These are phyloP conservation scores for Mycena rebaudengoi DNA, from an alignment of 768 basidiomycete genomes.

Conservation along the genomic window DNA sequence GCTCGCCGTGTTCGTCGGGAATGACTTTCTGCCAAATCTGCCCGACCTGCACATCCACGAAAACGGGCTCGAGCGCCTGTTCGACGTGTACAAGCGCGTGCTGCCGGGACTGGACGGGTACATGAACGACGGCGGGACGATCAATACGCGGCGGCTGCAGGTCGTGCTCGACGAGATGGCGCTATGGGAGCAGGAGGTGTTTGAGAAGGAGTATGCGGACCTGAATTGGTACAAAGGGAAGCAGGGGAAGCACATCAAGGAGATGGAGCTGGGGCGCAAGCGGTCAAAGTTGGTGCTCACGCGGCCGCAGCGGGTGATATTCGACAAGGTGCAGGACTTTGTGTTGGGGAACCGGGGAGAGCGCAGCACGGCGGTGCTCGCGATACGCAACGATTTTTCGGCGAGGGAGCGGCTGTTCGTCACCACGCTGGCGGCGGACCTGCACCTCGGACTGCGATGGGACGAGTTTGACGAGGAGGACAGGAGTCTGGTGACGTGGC, in stretches of 20 bases:
- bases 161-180: conserved; percentile 89
- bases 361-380: conserved; percentile 54
- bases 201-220: conserved; percentile 92
- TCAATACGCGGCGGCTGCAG: conserved; percentile 84
- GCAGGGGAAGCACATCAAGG: conserved; percentile 75
- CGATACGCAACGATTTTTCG: conserved; percentile 81
- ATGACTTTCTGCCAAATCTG: conserved; percentile 96
- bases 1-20: conserved; percentile 96
- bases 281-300: conserved; percentile 79
- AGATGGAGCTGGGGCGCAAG: conserved; percentile 68
- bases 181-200: conserved; percentile 87
- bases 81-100: conserved; percentile 95
- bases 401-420: conserved; percentile 87
- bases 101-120: conserved; percentile 90
- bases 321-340: conserved; percentile 81
- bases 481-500: conserved; percentile 75
- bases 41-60: conserved; percentile 98
- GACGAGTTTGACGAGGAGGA: conserved; percentile 92
- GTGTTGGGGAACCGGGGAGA: conserved; percentile 58
- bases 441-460: conserved; percentile 87
- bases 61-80: conserved; percentile 91
- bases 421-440: conserved; percentile 72
- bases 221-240: conserved; percentile 95
- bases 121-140: conserved; percentile 88
- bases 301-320: conserved; percentile 75